Conservation (phyloP, 805 yeast genomes). For the Zygotorulaspora chibaensis region DNA sequence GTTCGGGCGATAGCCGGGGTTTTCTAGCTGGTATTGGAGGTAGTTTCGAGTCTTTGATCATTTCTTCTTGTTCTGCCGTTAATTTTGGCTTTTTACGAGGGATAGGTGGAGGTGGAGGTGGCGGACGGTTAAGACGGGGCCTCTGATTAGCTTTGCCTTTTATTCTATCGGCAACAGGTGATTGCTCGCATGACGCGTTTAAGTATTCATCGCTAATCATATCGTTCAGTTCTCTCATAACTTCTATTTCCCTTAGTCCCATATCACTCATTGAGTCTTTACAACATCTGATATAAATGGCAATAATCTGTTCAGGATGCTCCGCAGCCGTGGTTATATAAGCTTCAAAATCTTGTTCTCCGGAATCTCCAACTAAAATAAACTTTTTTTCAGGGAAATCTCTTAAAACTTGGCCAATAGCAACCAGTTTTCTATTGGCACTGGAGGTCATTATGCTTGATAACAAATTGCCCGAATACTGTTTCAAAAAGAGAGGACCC, state of each 20-base stretch:
- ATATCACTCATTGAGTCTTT: conserved; percentile 59
- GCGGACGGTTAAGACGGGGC: neutral
- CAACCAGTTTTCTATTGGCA: conserved; percentile 67
- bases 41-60: conserved; percentile 6
- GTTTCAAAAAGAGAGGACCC: conserved; percentile 84
- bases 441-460: conserved; percentile 84
- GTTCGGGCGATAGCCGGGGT: conserved; percentile 34
- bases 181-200: neutral
- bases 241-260: conserved; percentile 35
- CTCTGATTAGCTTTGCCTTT: neutral
- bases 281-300: conserved; percentile 78
- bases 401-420: conserved; percentile 55
- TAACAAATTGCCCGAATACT: conserved; percentile 75
- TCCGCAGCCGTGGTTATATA: conserved; percentile 63
- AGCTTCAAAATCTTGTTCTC: conserved; percentile 92
- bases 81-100: conserved; percentile 24
- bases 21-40: conserved; percentile 14
- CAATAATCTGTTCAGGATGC: conserved; percentile 61
- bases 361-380: conserved; percentile 89
- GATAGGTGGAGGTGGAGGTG: conserved; percentile 23
- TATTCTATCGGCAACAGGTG: neutral
- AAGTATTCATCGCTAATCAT: conserved; percentile 27
- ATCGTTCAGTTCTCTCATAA: conserved; percentile 31
- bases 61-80: conserved; percentile 14
- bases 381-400: conserved; percentile 80